Base-by-base conservation (phyloP, 2,329 filamentous ascomycete genomes). In the Alternaria alternata region DNA sequence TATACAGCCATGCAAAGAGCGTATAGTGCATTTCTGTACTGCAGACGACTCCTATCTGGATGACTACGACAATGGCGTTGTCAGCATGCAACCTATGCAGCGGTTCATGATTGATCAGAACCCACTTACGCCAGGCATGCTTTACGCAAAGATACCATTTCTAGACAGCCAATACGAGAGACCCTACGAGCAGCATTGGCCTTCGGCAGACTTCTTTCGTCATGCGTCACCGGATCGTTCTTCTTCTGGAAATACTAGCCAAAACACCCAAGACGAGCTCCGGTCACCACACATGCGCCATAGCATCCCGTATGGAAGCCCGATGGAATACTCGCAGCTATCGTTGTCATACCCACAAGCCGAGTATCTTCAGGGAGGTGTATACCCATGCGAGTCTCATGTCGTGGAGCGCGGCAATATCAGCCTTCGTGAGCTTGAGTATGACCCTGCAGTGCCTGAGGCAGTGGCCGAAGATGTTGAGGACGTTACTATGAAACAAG, bases 191-290 rank as follows among this genome's bases (percentile, higher is more conserved):
- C 59, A 56, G 22, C 63, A 65, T 26, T 78, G 70, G 69, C 67
- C 68, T 26, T 54, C 62, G 6, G 49, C 53, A 12, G 70, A 74
- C 5, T 58, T 14, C 38, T 51, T 60, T 42, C 72, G 77, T 22
- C 67, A 75, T 34, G 56, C 55, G 26, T 80, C 78, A 30, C 77
- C 78, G 14, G 78, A 78, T 28, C 68, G 70, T 4, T 75, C 71
- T 16, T 76, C 72, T 3, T 76, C 75, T 26, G 74, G 69, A 7
- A 71, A 63, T 49, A 76, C 74, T 12, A 79, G 68, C 63, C 66
- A 74, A 39, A 68, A 67, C 9, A 69, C 73, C 4, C 70, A 68
- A n/a, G 73, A 72, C 44, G 75, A 78, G 49, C 51, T 74, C 9
- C 62, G 61, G 18, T 75, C 71, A 18, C 74, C 75, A 16, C 62